Conservation (phyloP, 345 rosid species). For the Eucalyptus guilfoylei region DNA sequence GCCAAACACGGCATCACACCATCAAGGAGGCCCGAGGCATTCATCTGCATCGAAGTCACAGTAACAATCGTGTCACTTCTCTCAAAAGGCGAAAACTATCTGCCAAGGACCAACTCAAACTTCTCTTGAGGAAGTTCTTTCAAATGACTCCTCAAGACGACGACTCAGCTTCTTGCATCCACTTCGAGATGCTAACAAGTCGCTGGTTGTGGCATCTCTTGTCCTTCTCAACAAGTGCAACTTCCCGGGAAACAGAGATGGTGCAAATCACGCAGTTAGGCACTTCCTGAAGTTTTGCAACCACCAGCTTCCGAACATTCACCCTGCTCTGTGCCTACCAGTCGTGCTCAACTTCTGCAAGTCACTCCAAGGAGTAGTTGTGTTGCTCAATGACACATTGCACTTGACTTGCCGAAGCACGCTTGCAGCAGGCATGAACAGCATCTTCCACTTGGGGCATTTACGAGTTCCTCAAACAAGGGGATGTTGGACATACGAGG, state of each 20-base stretch:
- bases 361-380: not conserved
- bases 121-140: too few relatives aligned
- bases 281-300: not conserved
- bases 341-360: not conserved
- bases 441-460: not conserved
- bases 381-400: too few relatives aligned
- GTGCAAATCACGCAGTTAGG: not conserved
- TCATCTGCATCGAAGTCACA: too few relatives aligned
- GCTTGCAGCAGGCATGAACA: not conserved
- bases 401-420: too few relatives aligned
- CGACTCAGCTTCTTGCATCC: not conserved
- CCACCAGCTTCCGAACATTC: not conserved
- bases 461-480: too few relatives aligned
- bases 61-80: fast-evolving
- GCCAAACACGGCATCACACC: too few relatives aligned
- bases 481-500: too few relatives aligned
- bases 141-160: too few relatives aligned
- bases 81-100: too few relatives aligned
- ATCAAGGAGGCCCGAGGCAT: too few relatives aligned
- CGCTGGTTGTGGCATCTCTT: not conserved
- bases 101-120: too few relatives aligned
- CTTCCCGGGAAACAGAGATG: not conserved
- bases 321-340: not conserved
- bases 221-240: not conserved
- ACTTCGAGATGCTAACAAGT: not conserved